phyloP scores from a whole-genome alignment of 2,329 filamentous ascomycete species.

The Colletotrichum agaves region DNA sequence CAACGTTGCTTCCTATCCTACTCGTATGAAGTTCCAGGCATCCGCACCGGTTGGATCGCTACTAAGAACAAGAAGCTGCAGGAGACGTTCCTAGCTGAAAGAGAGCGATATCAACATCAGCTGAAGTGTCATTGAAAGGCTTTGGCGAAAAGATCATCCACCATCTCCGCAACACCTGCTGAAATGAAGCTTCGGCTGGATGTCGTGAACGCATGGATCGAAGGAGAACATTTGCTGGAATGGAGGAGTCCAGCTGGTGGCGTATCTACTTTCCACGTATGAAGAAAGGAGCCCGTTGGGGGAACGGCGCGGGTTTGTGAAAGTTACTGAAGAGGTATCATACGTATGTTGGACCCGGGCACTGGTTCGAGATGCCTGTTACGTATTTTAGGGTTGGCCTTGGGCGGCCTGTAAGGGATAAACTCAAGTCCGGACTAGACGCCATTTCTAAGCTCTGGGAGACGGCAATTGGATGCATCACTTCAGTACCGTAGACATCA shows the following conservation, averaged over 20 bases:
- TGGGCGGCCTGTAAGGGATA: constrained; percentile 40
- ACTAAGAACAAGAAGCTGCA: constrained; percentile 35
- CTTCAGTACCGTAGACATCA: no score
- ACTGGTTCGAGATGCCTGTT: constrained; percentile 42
- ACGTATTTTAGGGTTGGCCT: constrained; percentile 42
- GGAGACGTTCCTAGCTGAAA: constrained; percentile 41
- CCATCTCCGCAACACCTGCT: not conserved
- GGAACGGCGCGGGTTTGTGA: constrained; percentile 39
- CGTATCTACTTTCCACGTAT: constrained; percentile 42
- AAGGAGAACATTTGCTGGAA: constrained; percentile 40
- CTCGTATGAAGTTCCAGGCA: constrained; percentile 40
- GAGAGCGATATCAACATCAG: constrained; percentile 43
- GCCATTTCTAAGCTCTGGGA: constrained; percentile 33
- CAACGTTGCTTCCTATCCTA: constrained; percentile 41
- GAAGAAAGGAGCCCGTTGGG: constrained; percentile 38
- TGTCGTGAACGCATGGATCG: constrained; percentile 40
- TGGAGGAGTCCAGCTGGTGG: constrained; percentile 42
- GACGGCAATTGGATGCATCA: not conserved
- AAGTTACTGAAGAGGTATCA: constrained; percentile 38
- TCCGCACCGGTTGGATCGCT: constrained; percentile 41
- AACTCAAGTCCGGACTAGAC: constrained; percentile 39
- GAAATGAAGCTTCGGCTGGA: constrained; percentile 41
- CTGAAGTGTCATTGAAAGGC: constrained; percentile 39
- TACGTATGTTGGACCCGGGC: constrained; percentile 41
- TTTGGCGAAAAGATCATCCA: constrained; percentile 5